Base-by-base conservation (phyloP, 1,284 basidiomycete genomes). In the Gymnopus androsaceus region DNA sequence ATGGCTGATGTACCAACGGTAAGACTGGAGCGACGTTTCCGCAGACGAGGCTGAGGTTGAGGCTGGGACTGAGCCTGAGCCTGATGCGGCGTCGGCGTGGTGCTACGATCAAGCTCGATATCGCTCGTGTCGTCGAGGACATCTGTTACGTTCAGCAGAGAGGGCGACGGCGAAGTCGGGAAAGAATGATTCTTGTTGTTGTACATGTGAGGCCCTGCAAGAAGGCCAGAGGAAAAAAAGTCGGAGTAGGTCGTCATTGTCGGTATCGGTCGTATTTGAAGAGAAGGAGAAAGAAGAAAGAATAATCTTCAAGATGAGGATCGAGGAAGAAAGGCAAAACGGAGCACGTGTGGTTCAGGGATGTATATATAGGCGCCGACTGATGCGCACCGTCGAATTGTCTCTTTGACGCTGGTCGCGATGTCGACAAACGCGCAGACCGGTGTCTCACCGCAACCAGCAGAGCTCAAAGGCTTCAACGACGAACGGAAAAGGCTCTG, bases 161-260 rank as follows among this genome's bases (percentile, higher is more conserved):
- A 72, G 1, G 72, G 64, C 1, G 67, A 55, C 5, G 65, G 9
- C 4, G 59, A 60, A 25, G 50, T 54, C 58, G 60, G 14, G 57
- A 55, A 9, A 61, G 47, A 54, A 31, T 58, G 42, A 59, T 61
- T 62, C 36, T 64, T 62, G 37, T 65, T 62, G 3, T 52, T 23
- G 59, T 49, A 59, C 51, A 63, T 53, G 41, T 68, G 54, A 48
- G 67, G 67, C 4, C 76, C 70, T 9, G 83, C 82, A 34, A 83
- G 79, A 28, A 85, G 74, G 19, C 83, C 83, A 36, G 83, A 84
- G 12, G 83, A 81, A 67, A 85, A 85, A 64, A 85, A 82, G 6
- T 77, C 68, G 38, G 83, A 85, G 61, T 85, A 85, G 0, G 77
- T 72, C 17, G 75, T 66, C 77, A 79, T 79, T 61, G 60, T 66